Percentiles rank a stretch among this genome's conserved stretches.
These are phyloP conservation scores for Graphilbum sp. DNA, from an alignment of 2,329 filamentous ascomycete species.

Conservation along the genomic window DNA sequence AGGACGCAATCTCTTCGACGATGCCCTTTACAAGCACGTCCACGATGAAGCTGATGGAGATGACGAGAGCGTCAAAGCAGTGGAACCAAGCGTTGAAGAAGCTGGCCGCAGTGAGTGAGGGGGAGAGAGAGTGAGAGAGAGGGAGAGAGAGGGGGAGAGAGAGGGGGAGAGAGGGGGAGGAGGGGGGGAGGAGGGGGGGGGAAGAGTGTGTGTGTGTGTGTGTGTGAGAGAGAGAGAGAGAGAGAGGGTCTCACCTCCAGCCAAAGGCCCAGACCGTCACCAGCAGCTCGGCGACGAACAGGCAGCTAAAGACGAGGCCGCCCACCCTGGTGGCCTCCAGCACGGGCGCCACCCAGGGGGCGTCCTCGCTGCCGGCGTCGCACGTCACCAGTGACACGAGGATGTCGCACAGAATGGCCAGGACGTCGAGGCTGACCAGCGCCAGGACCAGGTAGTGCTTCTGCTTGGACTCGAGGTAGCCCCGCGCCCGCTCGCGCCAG, in stretches of 20 bases:
- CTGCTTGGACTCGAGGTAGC: slow-evolving; percentile 11
- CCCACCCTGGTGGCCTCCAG: slow-evolving; percentile 27
- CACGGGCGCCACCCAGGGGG: slow-evolving; percentile 24
- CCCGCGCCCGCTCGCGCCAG: slow-evolving; percentile 7
- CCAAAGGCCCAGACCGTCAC: slow-evolving; percentile 44
- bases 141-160: not conserved
- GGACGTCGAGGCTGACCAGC: slow-evolving; percentile 28
- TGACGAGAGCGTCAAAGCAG: slow-evolving; percentile 46
- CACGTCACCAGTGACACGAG: slow-evolving; percentile 32
- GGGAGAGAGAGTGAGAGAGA: not conserved
- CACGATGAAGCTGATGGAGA: slow-evolving; percentile 42
- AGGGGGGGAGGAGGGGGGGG: not conserved
- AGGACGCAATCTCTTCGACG: slow-evolving; percentile 44
- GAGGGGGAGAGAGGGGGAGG: not conserved
- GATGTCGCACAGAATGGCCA: slow-evolving; percentile 27
- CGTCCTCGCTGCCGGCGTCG: slow-evolving; percentile 22
- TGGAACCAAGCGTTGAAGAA: slow-evolving; percentile 45
- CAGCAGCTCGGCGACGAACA: slow-evolving; percentile 48
- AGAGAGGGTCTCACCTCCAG: slow-evolving; percentile 8
- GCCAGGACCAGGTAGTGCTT: slow-evolving; percentile 29
- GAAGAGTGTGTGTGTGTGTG: not conserved
- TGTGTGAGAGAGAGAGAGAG: not conserved
- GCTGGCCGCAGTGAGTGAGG: slow-evolving; percentile 15
- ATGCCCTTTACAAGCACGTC: slow-evolving; percentile 44
- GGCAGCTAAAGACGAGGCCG: slow-evolving; percentile 41